Evolutionary conservation across 2,329 filamentous ascomycete genomes (phyloP).

Genomic region (Bipolaris gigantea): DNA sequence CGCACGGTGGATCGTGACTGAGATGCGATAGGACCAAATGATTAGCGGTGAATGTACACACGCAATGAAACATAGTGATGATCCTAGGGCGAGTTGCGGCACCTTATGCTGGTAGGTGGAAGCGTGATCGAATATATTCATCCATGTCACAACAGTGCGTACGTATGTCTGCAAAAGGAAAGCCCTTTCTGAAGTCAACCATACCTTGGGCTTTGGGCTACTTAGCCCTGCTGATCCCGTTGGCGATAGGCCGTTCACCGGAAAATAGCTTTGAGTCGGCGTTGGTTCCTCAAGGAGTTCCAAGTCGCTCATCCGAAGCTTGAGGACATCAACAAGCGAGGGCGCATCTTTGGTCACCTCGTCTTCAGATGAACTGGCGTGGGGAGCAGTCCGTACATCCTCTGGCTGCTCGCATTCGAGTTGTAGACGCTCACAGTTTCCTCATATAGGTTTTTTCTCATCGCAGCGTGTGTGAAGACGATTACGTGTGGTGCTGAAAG

Average conservation of each 20-base stretch:
- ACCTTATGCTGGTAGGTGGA: slow-evolving; percentile 37
- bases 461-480: slow-evolving; percentile 41
- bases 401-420: slow-evolving; percentile 33
- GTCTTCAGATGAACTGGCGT: slow-evolving; percentile 1
- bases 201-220: slow-evolving; percentile 10
- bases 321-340: slow-evolving; percentile 28
- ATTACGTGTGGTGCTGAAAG: slow-evolving; percentile 38
- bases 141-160: slow-evolving; percentile 40
- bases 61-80: slow-evolving; percentile 39
- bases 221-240: slow-evolving; percentile 6
- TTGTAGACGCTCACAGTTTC: slow-evolving; percentile 37
- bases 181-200: slow-evolving; percentile 34
- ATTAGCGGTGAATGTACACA: slow-evolving; percentile 43
- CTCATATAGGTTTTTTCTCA: slow-evolving; percentile 38
- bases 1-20: slow-evolving; percentile 33
- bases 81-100: slow-evolving; percentile 31
- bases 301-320: slow-evolving; percentile 27
- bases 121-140: slow-evolving; percentile 39
- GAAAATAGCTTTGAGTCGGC: slow-evolving; percentile 13
- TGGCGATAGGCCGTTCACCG: slow-evolving; percentile 16
- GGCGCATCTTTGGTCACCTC: slow-evolving; percentile 6
- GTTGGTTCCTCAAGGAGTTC: slow-evolving; percentile 19
- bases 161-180: slow-evolving; percentile 39
- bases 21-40: slow-evolving; percentile 34
- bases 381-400: slow-evolving; percentile 19